phyloP scores from a whole-genome alignment of 805 yeast species.

The Pichia phayaonensis region DNA sequence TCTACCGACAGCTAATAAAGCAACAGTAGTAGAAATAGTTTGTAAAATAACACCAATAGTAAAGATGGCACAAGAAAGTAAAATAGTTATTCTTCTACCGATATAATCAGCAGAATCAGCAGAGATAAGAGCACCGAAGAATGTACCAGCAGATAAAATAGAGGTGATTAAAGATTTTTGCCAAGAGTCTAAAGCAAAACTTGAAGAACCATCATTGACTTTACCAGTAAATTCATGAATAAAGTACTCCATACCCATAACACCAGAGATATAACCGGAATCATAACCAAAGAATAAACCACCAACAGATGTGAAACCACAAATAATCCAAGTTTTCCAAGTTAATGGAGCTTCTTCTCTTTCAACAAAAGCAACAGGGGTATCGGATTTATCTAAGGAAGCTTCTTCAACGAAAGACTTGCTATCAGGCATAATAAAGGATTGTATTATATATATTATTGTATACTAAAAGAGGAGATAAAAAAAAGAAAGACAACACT shows the following conservation, averaged over 20 bases:
- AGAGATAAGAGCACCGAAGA: constrained; percentile 56
- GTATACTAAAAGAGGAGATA: not conserved
- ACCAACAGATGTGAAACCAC: constrained; percentile 60
- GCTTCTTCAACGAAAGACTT: not conserved
- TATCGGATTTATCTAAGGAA: not conserved
- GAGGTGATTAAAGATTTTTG: constrained; percentile 51
- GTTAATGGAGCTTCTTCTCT: constrained; percentile 32
- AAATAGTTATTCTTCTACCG: constrained; percentile 43
- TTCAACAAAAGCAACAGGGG: constrained; percentile 2
- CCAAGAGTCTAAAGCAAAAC: constrained; percentile 23
- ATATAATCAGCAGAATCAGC: constrained; percentile 42
- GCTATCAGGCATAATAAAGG: not conserved
- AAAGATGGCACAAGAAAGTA: constrained; percentile 38
- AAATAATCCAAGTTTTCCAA: constrained; percentile 29
- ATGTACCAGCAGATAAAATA: constrained; percentile 66
- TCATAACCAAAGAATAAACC: constrained; percentile 65
- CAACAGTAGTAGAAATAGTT: constrained; percentile 37
- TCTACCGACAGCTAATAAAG: constrained; percentile 58
- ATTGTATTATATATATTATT: not conserved
- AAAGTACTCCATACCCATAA: constrained; percentile 52
- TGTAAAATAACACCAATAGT: constrained; percentile 43
- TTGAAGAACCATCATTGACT: constrained; percentile 23
- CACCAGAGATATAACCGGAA: constrained; percentile 61
- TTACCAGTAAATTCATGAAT: constrained; percentile 24
- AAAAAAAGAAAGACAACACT: too few relatives aligned